phyloP scores from a whole-genome alignment of 2,329 filamentous ascomycete species.

The Tolypocladium sp. region DNA sequence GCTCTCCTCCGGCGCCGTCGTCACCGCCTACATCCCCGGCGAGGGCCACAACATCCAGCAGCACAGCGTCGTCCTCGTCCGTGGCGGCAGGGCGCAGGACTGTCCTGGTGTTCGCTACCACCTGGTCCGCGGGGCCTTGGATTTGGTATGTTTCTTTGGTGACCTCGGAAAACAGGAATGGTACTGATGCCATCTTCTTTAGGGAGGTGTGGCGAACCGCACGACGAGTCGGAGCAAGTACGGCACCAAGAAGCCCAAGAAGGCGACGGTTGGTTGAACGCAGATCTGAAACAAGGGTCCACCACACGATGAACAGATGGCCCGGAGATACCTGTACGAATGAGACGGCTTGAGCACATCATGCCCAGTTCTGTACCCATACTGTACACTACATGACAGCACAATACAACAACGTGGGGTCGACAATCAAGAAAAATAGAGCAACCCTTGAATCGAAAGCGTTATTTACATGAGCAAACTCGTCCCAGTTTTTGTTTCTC shows the following conservation, averaged over 20 bases:
- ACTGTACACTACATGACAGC: constrained; percentile 1
- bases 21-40: constrained; percentile 92
- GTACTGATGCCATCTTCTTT: too few species aligned
- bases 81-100: constrained; percentile 88
- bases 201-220: constrained; percentile 79
- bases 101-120: constrained; percentile 98
- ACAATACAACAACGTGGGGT: neutral
- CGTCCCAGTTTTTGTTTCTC: constrained; percentile 15
- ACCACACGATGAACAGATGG: neutral
- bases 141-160: constrained; percentile 66
- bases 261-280: constrained; percentile 46
- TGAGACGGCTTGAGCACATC: neutral
- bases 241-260: constrained; percentile 97
- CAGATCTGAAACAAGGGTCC: too few species aligned
- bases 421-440: neutral
- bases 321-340: neutral
- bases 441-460: neutral
- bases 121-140: constrained; percentile 80
- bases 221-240: constrained; percentile 88
- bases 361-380: neutral
- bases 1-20: constrained; percentile 74
- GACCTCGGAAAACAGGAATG: too few species aligned
- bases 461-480: constrained; percentile 16
- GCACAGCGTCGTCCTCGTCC: constrained; percentile 94
- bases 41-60: constrained; percentile 99